phyloP scores from a whole-genome alignment of 306 rosid species.

The Pterocarpus santalinus region DNA sequence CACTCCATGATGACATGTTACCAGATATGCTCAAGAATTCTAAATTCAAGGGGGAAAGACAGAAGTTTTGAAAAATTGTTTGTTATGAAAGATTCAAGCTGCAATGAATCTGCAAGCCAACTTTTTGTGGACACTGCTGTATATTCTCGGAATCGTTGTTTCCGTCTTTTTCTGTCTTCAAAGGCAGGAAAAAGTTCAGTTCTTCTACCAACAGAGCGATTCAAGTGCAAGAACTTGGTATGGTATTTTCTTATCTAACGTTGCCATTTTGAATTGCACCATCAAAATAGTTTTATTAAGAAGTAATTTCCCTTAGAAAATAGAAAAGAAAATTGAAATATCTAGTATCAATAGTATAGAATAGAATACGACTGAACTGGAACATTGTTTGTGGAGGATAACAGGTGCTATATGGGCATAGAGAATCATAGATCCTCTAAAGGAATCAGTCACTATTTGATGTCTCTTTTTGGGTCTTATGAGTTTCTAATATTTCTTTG shows the following conservation, averaged over 20 bases:
- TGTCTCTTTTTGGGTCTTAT: too few relatives aligned
- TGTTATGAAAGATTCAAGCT: constrained; percentile 74
- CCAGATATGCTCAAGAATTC: constrained; percentile 90
- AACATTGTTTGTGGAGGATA: neutral
- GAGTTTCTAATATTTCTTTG: too few relatives aligned
- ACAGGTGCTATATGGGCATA: too few relatives aligned
- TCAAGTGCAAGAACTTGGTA: constrained; percentile 73
- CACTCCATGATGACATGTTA: constrained; percentile 48
- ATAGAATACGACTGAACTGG: neutral
- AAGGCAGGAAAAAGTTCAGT: constrained; percentile 92
- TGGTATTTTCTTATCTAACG: constrained; percentile 41
- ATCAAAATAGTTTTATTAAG: constrained; percentile 10
- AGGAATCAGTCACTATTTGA: too few relatives aligned
- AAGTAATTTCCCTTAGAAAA: neutral
- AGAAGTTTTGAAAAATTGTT: constrained; percentile 63
- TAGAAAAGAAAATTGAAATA: constrained; percentile 17
- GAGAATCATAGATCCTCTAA: too few relatives aligned
- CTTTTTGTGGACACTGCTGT: constrained; percentile 95
- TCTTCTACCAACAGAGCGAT: constrained; percentile 79
- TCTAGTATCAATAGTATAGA: constrained; percentile 11
- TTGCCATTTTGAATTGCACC: constrained; percentile 35
- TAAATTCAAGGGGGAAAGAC: constrained; percentile 54
- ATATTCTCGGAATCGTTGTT: constrained; percentile 91
- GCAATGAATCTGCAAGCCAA: constrained; percentile 59
- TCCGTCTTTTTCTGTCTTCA: constrained; percentile 86